phyloP scores from a whole-genome alignment of 164 flowering plant species.

The Taxillus chinensis region DNA sequence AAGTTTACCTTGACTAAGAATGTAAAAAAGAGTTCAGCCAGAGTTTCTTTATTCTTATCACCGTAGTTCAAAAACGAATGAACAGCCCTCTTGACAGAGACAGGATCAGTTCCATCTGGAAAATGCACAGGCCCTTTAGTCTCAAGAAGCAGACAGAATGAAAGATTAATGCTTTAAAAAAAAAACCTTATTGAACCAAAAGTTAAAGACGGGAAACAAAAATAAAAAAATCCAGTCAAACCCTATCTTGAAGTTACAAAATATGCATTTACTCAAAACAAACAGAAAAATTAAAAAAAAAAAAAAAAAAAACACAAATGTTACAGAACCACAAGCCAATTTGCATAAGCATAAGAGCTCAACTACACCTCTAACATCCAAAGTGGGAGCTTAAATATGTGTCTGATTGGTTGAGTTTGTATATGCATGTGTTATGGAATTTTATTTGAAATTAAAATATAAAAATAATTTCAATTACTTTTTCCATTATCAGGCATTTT shows the following conservation, averaged over 20 bases:
- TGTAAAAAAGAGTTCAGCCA: slow-evolving; percentile 49
- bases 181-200: not conserved
- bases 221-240: too few relatives aligned
- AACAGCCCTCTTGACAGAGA: slow-evolving; percentile 19
- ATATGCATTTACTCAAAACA: not conserved
- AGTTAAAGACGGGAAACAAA: not conserved
- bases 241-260: too few relatives aligned
- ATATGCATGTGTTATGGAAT: too few relatives aligned
- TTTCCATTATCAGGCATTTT: too few relatives aligned
- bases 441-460: too few relatives aligned
- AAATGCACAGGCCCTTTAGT: slow-evolving; percentile 4
- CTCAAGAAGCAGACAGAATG: not conserved
- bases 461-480: too few relatives aligned
- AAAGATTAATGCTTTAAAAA: not conserved
- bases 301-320: too few relatives aligned
- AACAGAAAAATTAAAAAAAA: not conserved
- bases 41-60: slow-evolving; percentile 36
- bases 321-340: too few relatives aligned
- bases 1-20: slow-evolving; percentile 39
- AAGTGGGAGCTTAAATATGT: too few relatives aligned
- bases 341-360: too few relatives aligned
- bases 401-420: too few relatives aligned
- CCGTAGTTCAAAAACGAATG: slow-evolving; percentile 34
- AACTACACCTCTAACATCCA: too few relatives aligned
- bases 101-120: slow-evolving; percentile 51